Evolutionary conservation across 140 eudicot genomes (phyloP).

Genomic region (Ambrosia hybrid): DNA sequence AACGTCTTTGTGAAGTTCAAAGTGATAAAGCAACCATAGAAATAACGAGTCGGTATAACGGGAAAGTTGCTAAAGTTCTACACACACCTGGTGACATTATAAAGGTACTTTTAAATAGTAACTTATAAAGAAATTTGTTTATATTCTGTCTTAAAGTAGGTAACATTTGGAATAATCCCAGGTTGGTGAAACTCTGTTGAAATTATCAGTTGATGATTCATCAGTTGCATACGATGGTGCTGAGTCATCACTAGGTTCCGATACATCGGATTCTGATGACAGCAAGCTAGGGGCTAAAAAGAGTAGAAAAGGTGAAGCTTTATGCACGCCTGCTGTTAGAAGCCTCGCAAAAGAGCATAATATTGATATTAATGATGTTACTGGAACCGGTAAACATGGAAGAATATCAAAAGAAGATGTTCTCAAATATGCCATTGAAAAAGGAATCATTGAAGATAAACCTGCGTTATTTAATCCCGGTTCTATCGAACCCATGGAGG

Average conservation of each 20-base stretch:
- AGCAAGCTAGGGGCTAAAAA: constrained; percentile 21
- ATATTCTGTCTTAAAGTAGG: background rate
- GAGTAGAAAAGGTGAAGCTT: constrained; percentile 41
- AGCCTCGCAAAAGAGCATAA: constrained; percentile 70
- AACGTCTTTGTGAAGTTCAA: constrained; percentile 98
- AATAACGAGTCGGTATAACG: constrained; percentile 92
- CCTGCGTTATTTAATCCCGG: constrained; percentile 29
- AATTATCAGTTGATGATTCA: constrained; percentile 54
- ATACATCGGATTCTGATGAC: constrained; percentile 25
- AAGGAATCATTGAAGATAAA: constrained; percentile 41
- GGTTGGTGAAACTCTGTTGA: constrained; percentile 96
- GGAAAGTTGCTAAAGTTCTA: constrained; percentile 61
- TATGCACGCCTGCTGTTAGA: constrained; percentile 92
- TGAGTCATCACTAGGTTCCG: constrained; percentile 22
- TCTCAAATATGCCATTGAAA: constrained; percentile 44
- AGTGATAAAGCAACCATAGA: constrained; percentile 99
- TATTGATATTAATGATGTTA: constrained; percentile 54
- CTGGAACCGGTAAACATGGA: constrained; percentile 79
- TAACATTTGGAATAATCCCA: constrained; percentile 20
- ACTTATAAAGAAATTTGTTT: background rate
- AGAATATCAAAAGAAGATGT: constrained; percentile 83
- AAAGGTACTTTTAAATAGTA: constrained; percentile 50
- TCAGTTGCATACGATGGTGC: constrained; percentile 18
- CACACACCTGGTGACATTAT: constrained; percentile 87
- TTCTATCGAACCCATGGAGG: constrained; percentile 37